These are phyloP conservation scores for Aspergillus sp. DNA, from an alignment of 2,329 filamentous ascomycete species.

Conservation along the genomic window DNA sequence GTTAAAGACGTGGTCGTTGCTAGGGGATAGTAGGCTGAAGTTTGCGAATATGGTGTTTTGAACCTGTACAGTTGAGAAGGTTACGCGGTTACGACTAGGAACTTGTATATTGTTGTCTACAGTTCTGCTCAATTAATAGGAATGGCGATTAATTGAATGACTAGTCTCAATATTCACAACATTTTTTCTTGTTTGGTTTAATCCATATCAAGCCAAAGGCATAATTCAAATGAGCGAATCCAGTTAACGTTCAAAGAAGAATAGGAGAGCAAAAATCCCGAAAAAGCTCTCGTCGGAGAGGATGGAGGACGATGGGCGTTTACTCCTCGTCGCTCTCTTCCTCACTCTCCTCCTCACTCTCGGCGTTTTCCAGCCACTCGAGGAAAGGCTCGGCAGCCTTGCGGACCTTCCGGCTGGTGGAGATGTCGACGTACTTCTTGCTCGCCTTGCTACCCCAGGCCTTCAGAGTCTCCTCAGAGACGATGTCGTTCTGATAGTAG, in stretches of 20 bases:
- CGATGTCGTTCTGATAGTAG: slow-evolving; percentile 86
- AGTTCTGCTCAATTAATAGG: background rate
- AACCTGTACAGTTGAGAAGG: background rate
- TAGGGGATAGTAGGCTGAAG: slow-evolving; percentile 30
- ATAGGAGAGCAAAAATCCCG: slow-evolving; percentile 5
- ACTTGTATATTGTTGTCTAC: no score
- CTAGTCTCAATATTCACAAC: background rate
- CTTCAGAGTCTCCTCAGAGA: slow-evolving; percentile 82
- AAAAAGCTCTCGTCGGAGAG: slow-evolving; percentile 7
- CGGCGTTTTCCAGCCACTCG: slow-evolving; percentile 86
- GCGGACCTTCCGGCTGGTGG: slow-evolving; percentile 90
- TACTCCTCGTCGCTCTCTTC: slow-evolving; percentile 47
- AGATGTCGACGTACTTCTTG: slow-evolving; percentile 94
- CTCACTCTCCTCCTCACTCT: slow-evolving; percentile 55
- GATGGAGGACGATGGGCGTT: slow-evolving; percentile 6
- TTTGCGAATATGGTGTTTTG: slow-evolving; percentile 32
- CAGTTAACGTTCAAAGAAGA: slow-evolving; percentile 9
- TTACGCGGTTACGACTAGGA: background rate
- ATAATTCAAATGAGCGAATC: slow-evolving; percentile 9
- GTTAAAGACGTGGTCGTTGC: slow-evolving; percentile 7
- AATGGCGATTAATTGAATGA: slow-evolving; percentile 9
- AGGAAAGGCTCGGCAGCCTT: slow-evolving; percentile 93
- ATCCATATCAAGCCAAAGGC: slow-evolving; percentile 1
- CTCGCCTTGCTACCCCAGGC: slow-evolving; percentile 93
- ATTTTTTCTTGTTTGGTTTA: slow-evolving; percentile 2